Evolutionary conservation across 176 grass and related monocot genomes (phyloP), one percentile per base, ranked within the genome.

Genomic region (Panicum miliaceum): DNA sequence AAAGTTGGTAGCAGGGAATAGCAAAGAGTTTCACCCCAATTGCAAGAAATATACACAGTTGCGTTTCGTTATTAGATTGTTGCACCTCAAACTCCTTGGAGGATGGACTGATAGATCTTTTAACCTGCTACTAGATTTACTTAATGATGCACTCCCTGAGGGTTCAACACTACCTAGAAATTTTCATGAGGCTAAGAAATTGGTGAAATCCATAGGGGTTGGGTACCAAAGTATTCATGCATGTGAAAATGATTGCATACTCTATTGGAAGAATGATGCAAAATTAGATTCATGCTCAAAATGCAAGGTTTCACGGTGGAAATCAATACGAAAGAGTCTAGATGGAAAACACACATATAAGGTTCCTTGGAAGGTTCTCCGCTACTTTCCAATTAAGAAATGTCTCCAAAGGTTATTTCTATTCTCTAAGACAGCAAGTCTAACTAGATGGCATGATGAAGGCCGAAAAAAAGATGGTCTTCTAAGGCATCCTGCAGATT

Each of bases 211-310:
- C 4, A 12, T 43, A 45, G 40, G 67, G 25, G 3, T 70, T 45
- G 72, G 72, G 15, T 56, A 75, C 22, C 4, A 10, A 1, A 54
- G 4, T 36, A 75, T 75, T 75, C 48, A 75, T 37, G 15, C 50
- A 22, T 75, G 48, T 37, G 72, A 75, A 54, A 75, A 75, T 75
- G 16, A 75, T 57, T 76, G 73, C 34, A 38, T 76, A 23, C 73
- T 76, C 0, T 76, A 41, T 38, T 22, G 12, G 36, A 76, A 76
- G 34, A 53, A 60, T 14, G 3, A 45, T 22, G n/a, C 3, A 10
- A 13, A 62, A 6, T 20, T 12, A 0, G 29, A 7, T 29, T 16
- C 23, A 0, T 78, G 57, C 63, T 37, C 57, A 63, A 63, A 43
- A 25, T 78, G 75, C 32, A 29, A 46, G 16, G 29, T 13, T 19